phyloP scores from a whole-genome alignment of 257 asterid genomes.

The Solanum lycopersicoides region DNA sequence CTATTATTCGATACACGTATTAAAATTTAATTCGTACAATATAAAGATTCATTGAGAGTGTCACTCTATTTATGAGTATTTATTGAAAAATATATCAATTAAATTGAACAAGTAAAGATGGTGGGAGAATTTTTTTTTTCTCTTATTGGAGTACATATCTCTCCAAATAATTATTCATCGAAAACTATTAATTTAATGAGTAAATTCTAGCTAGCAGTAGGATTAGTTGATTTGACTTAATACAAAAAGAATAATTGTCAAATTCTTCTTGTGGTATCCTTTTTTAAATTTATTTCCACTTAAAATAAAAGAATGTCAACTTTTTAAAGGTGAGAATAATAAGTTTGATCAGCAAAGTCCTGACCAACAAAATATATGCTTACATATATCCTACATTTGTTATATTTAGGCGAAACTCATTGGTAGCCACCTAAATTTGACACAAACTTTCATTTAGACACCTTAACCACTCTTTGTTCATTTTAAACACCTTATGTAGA shows the following conservation, averaged over 20 bases:
- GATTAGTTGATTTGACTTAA: not conserved
- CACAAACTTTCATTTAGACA: no score
- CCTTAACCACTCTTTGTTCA: no score
- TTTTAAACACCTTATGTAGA: no score
- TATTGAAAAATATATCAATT: fast-evolving
- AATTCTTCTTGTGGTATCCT: not conserved
- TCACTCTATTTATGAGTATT: no score
- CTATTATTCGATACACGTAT: fast-evolving
- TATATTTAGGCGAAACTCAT: no score
- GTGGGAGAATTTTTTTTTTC: no score
- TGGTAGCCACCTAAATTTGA: no score
- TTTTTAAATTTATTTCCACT: not conserved
- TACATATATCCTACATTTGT: not conserved
- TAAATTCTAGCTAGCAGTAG: not conserved
- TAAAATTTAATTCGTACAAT: fast-evolving
- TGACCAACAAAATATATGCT: not conserved
- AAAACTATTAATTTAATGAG: not conserved
- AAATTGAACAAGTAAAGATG: no score
- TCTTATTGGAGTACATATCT: not conserved
- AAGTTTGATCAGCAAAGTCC: not conserved
- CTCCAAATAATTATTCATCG: not conserved
- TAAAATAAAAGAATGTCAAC: not conserved
- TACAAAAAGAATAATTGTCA: not conserved
- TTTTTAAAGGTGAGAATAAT: not conserved
- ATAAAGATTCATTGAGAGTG: fast-evolving